Evolutionary conservation across 2,329 filamentous ascomycete genomes (phyloP), one percentile per base, ranked within the genome.

Genomic region (Verticillium nubilum): DNA sequence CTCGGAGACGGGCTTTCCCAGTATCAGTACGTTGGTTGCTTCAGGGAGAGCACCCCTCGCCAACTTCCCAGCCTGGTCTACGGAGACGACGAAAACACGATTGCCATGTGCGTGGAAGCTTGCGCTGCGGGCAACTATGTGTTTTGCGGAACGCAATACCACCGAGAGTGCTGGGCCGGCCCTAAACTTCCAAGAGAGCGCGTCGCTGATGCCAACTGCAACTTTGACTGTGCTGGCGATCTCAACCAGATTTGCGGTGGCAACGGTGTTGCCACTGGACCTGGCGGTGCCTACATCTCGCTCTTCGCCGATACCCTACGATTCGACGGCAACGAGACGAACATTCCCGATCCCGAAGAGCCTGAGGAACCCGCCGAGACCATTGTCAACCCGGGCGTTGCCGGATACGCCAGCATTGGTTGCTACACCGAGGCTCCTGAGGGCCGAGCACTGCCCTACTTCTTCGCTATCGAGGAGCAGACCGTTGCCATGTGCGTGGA

Each of bases 11-110:
- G 80, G 0, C 72, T 75, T 0, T 79, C 78, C 6, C 68, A 73
- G n/a, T 85, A 81, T 63, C 74, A 76, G 12, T 86, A 86, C 59
- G 64, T 76, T 1, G 83, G 83, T 3, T 86, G 83, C 68, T 85
- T 74, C 70, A 76, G 76, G 54, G 83, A 86, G 63, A 83, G 82
- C 61, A 84, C 82, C 52, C 82, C 82, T 0, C 76, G 75, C 13
- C 76, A 85, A 64, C 72, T 86, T 1, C 66, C 75, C 1, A 70
- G 62, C 3, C 74, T 77, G 62, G 60, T 80, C 0, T 77, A 78
- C 47, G 69, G 72, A n/a, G 68, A 72, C n/a, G 61, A 68, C 10
- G 69, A 67, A 15, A 80, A 75, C 68, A 78, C 78, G 2, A 78
- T 74, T 26, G 70, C 72, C 26, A 69, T 71, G 62, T 84, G 80